phyloP scores from a whole-genome alignment of 129 eudicot species.

The Pseudognaphalium luteoalbum region DNA sequence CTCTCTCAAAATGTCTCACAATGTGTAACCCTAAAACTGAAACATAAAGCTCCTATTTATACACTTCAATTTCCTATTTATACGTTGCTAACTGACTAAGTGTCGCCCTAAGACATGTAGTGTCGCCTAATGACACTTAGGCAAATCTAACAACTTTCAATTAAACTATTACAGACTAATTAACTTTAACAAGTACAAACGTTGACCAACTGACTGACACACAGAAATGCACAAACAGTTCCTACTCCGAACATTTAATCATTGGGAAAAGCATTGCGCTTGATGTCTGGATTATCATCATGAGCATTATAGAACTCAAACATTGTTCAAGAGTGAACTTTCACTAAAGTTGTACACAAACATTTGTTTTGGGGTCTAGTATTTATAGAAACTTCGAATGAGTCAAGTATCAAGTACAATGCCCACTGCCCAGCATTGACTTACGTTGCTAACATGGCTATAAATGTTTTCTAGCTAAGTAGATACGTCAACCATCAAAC shows the following conservation, averaged over 20 bases:
- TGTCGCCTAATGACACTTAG: too few relatives aligned
- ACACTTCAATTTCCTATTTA: too few relatives aligned
- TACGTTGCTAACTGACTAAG: too few relatives aligned
- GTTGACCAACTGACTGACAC: too few relatives aligned
- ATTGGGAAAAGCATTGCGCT: not conserved
- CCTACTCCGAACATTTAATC: slow-evolving; percentile 17
- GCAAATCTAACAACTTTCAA: too few relatives aligned
- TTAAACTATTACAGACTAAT: too few relatives aligned
- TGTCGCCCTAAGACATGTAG: too few relatives aligned
- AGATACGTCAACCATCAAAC: not conserved
- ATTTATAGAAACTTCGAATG: slow-evolving; percentile 4
- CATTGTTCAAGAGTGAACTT: not conserved
- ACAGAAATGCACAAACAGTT: too few relatives aligned
- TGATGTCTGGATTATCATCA: not conserved
- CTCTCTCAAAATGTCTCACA: too few relatives aligned
- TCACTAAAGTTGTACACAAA: not conserved
- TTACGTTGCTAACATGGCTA: not conserved
- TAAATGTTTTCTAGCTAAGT: not conserved
- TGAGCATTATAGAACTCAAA: not conserved
- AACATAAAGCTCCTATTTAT: too few relatives aligned
- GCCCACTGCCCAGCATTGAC: not conserved
- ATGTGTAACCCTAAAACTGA: too few relatives aligned
- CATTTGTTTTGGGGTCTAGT: not conserved
- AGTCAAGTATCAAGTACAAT: not conserved
- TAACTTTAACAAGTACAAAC: too few relatives aligned